These are phyloP conservation scores for Paraleonurus japonicus DNA, from an alignment of 257 asterid genomes.

Conservation along the genomic window DNA sequence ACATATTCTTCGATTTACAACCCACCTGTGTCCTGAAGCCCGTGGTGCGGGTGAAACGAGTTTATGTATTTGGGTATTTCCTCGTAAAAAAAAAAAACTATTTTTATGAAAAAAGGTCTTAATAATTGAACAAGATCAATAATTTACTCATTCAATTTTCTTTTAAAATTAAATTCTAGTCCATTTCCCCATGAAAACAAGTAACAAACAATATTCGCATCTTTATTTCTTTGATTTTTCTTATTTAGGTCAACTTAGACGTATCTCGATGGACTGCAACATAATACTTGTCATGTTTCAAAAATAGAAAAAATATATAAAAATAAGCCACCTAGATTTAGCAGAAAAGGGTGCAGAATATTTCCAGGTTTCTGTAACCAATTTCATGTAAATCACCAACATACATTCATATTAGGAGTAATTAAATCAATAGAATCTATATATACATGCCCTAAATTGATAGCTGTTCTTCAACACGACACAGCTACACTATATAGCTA, in stretches of 20 bases:
- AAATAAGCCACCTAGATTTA: neutral
- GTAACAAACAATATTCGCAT: constrained; percentile 11
- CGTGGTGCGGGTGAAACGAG: too few relatives aligned
- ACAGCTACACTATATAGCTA: neutral
- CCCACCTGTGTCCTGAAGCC: too few relatives aligned
- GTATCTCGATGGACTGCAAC: constrained; percentile 16
- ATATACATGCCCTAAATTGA: neutral
- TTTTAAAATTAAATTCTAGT: neutral
- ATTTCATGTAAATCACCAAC: neutral
- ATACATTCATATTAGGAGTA: neutral
- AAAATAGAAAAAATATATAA: neutral
- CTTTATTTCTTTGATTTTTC: neutral
- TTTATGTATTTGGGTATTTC: too few relatives aligned
- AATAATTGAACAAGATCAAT: too few relatives aligned
- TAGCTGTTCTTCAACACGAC: neutral
- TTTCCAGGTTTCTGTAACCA: constrained; percentile 9
- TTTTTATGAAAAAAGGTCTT: too few relatives aligned
- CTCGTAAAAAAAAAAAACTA: too few relatives aligned
- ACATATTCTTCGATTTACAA: too few relatives aligned
- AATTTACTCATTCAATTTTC: neutral
- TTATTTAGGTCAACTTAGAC: constrained; percentile 20
- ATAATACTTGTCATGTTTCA: constrained; percentile 4
- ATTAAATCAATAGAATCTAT: neutral
- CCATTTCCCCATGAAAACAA: neutral
- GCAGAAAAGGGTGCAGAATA: constrained; percentile 3